phyloP scores from a whole-genome alignment of 2,329 filamentous ascomycete species.

The Cladosporium cucumerinum region DNA sequence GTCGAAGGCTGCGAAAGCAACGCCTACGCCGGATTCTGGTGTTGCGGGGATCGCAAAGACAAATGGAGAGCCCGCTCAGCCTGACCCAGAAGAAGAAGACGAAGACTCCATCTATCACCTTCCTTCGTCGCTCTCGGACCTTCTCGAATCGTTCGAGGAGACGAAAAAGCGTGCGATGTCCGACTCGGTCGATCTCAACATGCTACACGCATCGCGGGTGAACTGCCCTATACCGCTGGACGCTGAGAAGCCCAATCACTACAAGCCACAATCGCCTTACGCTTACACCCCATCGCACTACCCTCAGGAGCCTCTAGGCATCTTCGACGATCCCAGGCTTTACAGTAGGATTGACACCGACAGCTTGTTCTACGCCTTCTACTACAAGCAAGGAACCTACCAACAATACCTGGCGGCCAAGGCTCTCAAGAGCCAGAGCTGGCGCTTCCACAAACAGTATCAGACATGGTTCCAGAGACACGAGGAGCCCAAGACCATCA shows the following conservation, averaged over 20 bases:
- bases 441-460: conserved; percentile 99
- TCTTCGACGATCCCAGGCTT: conserved; percentile 86
- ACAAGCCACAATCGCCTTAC: conserved; percentile 78
- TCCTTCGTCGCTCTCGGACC: conserved; percentile 80
- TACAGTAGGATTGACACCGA: conserved; percentile 91
- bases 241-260: conserved; percentile 76
- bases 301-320: conserved; percentile 84
- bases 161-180: conserved; percentile 68
- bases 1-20: conserved; percentile 24
- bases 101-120: conserved; percentile 91
- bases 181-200: conserved; percentile 61
- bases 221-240: conserved; percentile 73
- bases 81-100: conserved; percentile 48
- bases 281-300: conserved; percentile 74
- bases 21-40: conserved; percentile 34
- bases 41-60: conserved; percentile 39
- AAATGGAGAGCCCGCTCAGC: conserved; percentile 52
- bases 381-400: conserved; percentile 94
- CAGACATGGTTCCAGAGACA: conserved; percentile 99
- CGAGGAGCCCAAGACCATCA: conserved; percentile 97
- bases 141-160: conserved; percentile 85
- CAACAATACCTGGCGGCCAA: conserved; percentile 95
- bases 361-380: conserved; percentile 97
- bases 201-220: conserved; percentile 72
- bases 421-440: conserved; percentile 96